These are phyloP conservation scores for Acanthamoeba healyi DNA, from an alignment of 208 protist genomes.

Conservation along the genomic window DNA sequence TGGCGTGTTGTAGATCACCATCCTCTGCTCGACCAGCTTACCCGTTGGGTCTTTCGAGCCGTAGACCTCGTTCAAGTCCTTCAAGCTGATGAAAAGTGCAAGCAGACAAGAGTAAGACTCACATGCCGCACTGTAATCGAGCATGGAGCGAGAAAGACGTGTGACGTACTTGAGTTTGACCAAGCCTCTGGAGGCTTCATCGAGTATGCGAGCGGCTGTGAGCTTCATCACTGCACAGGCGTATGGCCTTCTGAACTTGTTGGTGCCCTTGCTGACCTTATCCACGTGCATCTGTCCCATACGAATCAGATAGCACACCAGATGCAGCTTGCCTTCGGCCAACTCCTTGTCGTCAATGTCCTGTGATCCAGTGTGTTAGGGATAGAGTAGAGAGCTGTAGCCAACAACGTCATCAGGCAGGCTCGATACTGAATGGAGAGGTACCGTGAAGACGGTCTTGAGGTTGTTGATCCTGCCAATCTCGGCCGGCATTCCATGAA, in stretches of 20 bases:
- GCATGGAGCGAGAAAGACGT: background rate
- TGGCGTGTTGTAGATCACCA: slow-evolving; percentile 73
- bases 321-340: slow-evolving; percentile 63
- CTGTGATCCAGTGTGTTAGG: too few relatives aligned
- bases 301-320: slow-evolving; percentile 76
- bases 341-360: slow-evolving; percentile 76
- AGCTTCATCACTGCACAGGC: slow-evolving; percentile 70
- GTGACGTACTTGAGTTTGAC: background rate
- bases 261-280: slow-evolving; percentile 47
- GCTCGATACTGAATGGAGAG: too few relatives aligned
- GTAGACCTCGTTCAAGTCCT: background rate
- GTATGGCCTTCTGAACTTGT: slow-evolving; percentile 77
- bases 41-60: slow-evolving; percentile 8
- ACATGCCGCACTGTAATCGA: too few relatives aligned
- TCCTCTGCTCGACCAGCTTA: slow-evolving; percentile 76
- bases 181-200: background rate
- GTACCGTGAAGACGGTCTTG: slow-evolving; percentile 77
- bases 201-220: background rate
- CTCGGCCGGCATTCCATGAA: slow-evolving; percentile 77
- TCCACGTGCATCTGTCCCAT: slow-evolving; percentile 80
- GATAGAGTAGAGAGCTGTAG: background rate
- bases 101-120: too few relatives aligned
- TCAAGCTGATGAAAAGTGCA: background rate
- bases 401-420: background rate
- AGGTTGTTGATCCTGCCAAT: slow-evolving; percentile 77